Percentiles rank a stretch among this genome's conserved stretches.
phyloP scores from a whole-genome alignment of 169 alveolate species.

The Plasmodium gaboni region DNA sequence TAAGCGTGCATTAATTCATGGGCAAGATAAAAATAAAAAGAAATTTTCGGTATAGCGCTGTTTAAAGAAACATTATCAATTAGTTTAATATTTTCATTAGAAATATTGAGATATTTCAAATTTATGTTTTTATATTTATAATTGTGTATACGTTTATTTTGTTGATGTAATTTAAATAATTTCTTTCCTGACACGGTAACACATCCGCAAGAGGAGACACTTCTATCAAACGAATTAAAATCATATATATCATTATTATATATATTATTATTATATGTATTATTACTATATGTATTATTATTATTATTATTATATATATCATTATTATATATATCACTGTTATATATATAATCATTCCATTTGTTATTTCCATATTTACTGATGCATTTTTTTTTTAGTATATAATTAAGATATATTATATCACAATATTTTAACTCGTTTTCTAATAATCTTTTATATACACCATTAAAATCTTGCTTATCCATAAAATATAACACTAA shows the following conservation, averaged over 20 bases:
- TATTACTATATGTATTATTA: neutral
- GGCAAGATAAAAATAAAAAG: constrained; percentile 30
- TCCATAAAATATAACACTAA: constrained; percentile 25
- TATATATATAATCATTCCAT: too few relatives aligned
- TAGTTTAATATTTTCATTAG: constrained; percentile 24
- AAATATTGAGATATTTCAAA: neutral
- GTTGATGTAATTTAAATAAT: constrained; percentile 30
- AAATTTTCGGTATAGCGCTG: constrained; percentile 21
- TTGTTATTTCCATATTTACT: too few relatives aligned
- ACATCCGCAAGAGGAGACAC: constrained; percentile 29
- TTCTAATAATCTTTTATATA: constrained; percentile 11
- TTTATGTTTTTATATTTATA: constrained; percentile 25
- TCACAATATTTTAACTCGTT: constrained; percentile 18
- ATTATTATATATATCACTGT: too few relatives aligned
- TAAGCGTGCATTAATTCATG: constrained; percentile 62
- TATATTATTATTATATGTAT: neutral
- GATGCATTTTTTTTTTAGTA: neutral
- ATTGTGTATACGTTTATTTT: constrained; percentile 20
- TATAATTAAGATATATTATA: constrained; percentile 16
- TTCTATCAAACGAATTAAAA: neutral
- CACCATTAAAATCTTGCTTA: neutral
- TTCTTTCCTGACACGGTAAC: constrained; percentile 29
- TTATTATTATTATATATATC: too few relatives aligned
- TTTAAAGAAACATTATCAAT: constrained; percentile 42
- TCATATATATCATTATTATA: too few relatives aligned